Evolutionary conservation across 1,139 yeast species (phyloP).

Genomic region (Suhomyces yuchorum): DNA sequence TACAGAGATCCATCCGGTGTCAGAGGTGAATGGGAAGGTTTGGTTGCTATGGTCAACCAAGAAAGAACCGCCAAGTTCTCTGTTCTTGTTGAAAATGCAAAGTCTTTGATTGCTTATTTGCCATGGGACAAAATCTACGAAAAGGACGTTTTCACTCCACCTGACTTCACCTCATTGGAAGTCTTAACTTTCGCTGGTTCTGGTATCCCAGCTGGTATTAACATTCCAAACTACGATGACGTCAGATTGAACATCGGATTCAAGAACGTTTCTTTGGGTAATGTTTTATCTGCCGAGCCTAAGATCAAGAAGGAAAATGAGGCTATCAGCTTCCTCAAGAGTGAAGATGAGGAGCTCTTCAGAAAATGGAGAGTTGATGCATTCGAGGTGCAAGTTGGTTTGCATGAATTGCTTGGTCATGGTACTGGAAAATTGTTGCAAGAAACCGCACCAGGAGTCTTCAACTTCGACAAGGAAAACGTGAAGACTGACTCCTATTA

Average conservation of each 20-base stretch:
- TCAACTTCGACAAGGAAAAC: conserved; percentile 70
- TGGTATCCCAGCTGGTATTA: conserved; percentile 91
- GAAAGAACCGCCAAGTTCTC: conserved; percentile 83
- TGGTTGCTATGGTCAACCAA: conserved; percentile 89
- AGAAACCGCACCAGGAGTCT: conserved; percentile 62
- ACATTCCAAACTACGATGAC: conserved; percentile 89
- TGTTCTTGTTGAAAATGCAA: conserved; percentile 66
- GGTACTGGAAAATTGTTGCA: conserved; percentile 83
- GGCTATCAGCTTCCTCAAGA: conserved; percentile 65
- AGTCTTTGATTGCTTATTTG: conserved; percentile 59
- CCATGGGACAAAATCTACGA: conserved; percentile 81
- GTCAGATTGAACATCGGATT: conserved; percentile 81
- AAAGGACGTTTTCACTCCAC: conserved; percentile 85
- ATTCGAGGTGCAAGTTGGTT: conserved; percentile 90
- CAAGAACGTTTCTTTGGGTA: conserved; percentile 86
- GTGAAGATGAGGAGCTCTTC: conserved; percentile 55
- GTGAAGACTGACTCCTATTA: conserved; percentile 72
- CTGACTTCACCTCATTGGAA: conserved; percentile 88
- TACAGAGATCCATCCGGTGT: conserved; percentile 91
- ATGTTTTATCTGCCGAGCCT: conserved; percentile 70
- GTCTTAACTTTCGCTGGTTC: conserved; percentile 88
- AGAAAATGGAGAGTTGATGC: conserved; percentile 78
- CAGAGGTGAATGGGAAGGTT: conserved; percentile 92
- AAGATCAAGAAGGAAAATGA: conserved; percentile 65
- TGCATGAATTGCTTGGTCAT: conserved; percentile 90